Conservation (phyloP, 2,329 filamentous ascomycete genomes). For the Aspergillus texensis region DNA sequence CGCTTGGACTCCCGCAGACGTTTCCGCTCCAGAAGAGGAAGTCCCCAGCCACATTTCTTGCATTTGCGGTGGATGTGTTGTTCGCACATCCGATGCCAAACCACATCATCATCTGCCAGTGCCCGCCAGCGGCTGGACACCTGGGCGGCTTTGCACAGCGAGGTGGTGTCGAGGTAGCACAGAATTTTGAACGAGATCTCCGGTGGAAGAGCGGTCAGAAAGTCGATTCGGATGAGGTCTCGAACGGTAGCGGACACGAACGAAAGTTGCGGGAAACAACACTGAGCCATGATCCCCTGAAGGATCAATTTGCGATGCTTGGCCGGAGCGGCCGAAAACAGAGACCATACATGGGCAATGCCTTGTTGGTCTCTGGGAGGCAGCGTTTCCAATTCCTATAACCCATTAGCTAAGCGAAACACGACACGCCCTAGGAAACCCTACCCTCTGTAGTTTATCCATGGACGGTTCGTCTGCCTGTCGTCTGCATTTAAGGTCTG, state of each 20-base stretch:
- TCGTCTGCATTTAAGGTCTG: conserved; percentile 89
- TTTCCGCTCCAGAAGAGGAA: conserved; percentile 87
- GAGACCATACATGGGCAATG: conserved; percentile 95
- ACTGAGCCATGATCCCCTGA: conserved; percentile 92
- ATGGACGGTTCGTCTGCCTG: conserved; percentile 95
- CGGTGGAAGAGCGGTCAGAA: conserved; percentile 81
- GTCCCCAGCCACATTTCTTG: conserved; percentile 91
- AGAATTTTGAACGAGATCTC: conserved; percentile 94
- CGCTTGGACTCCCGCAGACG: conserved; percentile 83
- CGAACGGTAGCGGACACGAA: conserved; percentile 87
- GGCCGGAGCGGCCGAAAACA: conserved; percentile 92
- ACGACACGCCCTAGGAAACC: conserved; percentile 32
- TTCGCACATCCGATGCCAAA: conserved; percentile 98
- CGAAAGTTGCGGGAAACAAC: conserved; percentile 95
- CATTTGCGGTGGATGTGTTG: conserved; percentile 95
- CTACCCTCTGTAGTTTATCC: conserved; percentile 86
- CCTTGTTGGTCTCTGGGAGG: conserved; percentile 87
- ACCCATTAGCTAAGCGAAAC: conserved; percentile 8
- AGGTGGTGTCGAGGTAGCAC: conserved; percentile 88
- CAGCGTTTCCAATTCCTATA: conserved; percentile 76
- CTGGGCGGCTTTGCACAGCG: conserved; percentile 92
- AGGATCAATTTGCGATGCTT: conserved; percentile 96
- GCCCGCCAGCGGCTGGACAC: conserved; percentile 86
- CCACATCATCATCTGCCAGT: conserved; percentile 93
- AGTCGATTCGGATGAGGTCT: conserved; percentile 97